Base-by-base conservation (phyloP, 495 filamentous ascomycete genomes). In the Trichocladium uniseriatum region DNA sequence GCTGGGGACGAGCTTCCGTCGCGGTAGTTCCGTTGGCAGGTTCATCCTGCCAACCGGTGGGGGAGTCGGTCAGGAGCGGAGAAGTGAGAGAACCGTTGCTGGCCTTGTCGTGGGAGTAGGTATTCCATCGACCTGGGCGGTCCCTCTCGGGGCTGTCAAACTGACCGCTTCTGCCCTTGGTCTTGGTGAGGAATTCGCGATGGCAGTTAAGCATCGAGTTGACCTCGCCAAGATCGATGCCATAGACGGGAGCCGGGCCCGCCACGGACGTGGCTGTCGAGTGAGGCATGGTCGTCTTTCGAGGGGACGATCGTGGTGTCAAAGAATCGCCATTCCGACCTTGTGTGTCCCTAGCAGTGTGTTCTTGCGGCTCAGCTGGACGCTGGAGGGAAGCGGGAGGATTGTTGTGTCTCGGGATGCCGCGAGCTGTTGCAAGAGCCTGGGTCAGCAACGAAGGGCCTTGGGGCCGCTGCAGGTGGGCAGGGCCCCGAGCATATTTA, bases 391-490 rank as follows among this genome's bases (percentile, higher is more conserved):
- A 58, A 22, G 56, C 49, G 28, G 66, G 58, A 41, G 53, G 21
- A 39, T 57, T 54, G 40, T 51, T 45, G 7, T 58, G 53, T 31
- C 48, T 38, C 13, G 52, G 61, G 36, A 75, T 74, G 55, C 72
- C 72, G 59, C 72, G 72, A 53, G 72, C 72, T 64, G 69, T 71
- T 57, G 72, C 72, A 51, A 75, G 64, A 62, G 71, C 72, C 62
- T 74, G 68, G 45, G 71, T 69, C 54, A 75, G 69, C 54, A 75
- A 53, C 43, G 72, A 75, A 47, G 70, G 67, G 43, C 70, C 72
- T 56, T 61, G 65, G 45, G 60, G 57, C 49, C 70, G 64, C 48
- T 68, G 64, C 49, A 55, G 56, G 49, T 56, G 59, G 38, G 65
- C 50, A 57, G 68, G 68, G 57, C 63, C 64, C 48, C 70, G 57